Evolutionary conservation across 1,139 yeast genomes (phyloP).

Genomic region (Suhomyces taliae): DNA sequence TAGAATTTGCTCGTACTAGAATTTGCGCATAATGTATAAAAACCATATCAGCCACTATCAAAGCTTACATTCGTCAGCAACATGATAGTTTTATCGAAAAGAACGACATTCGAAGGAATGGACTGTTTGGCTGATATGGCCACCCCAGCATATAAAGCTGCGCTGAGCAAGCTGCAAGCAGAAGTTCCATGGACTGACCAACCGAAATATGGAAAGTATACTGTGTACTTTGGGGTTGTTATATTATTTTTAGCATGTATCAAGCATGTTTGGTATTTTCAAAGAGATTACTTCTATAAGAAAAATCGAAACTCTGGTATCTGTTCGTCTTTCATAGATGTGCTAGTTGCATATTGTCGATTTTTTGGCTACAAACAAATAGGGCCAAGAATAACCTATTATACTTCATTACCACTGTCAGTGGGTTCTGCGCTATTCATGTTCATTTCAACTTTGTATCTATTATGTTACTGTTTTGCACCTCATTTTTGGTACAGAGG

Average conservation of each 20-base stretch:
- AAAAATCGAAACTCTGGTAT: constrained; percentile 10
- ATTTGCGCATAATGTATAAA: too few species aligned
- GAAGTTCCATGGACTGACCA: constrained; percentile 42
- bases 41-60: not conserved
- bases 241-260: constrained; percentile 37
- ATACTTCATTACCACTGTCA: constrained; percentile 53
- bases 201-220: constrained; percentile 43
- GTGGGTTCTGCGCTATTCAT: constrained; percentile 48
- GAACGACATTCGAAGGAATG: constrained; percentile 30
- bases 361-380: constrained; percentile 50
- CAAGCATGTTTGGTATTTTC: constrained; percentile 38
- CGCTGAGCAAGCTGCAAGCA: constrained; percentile 33
- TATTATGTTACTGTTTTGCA: constrained; percentile 43
- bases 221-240: constrained; percentile 46
- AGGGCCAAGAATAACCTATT: constrained; percentile 34
- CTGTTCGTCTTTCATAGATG: constrained; percentile 23
- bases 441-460: constrained; percentile 41
- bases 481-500: constrained; percentile 60
- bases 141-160: constrained; percentile 26
- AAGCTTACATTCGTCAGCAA: not conserved
- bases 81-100: not conserved
- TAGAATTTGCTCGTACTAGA: not conserved
- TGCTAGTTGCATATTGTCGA: constrained; percentile 42
- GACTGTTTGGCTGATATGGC: constrained; percentile 47
- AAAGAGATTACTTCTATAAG: constrained; percentile 33